These are phyloP conservation scores for Sphaerobolus stellatus DNA, from an alignment of 1,284 basidiomycete genomes.

Conservation along the genomic window DNA sequence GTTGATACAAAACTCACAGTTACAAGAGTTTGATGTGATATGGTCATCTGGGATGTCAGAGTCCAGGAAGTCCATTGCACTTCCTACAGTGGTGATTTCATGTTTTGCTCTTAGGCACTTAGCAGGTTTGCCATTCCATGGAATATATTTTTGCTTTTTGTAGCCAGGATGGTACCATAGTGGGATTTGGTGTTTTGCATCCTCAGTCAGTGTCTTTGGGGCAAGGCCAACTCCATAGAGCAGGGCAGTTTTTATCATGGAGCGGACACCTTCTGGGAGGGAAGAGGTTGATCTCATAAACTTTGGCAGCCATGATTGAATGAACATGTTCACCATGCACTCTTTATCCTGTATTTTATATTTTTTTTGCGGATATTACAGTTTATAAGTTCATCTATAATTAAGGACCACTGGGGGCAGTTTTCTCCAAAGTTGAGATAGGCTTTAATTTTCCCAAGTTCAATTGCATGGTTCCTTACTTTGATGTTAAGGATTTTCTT, in stretches of 20 bases:
- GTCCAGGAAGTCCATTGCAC: neutral
- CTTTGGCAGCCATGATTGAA: neutral
- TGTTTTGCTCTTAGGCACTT: neutral
- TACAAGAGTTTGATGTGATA: no score
- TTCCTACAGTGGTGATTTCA: neutral
- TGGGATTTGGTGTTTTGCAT: neutral
- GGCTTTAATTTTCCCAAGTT: conserved; percentile 9
- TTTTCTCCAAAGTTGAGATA: conserved; percentile 16
- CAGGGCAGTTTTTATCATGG: neutral
- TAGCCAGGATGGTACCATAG: neutral
- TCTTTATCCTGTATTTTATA: neutral
- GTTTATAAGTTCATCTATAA: conserved; percentile 20
- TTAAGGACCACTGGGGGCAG: conserved; percentile 23
- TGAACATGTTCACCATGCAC: neutral
- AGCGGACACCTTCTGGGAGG: neutral
- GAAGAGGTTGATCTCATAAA: neutral
- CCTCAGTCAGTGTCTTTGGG: neutral
- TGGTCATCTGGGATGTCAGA: no score
- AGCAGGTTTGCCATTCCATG: neutral
- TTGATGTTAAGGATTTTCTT: neutral
- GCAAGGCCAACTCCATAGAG: neutral
- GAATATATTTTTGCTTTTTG: neutral
- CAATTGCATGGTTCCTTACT: neutral
- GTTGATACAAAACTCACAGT: no score
- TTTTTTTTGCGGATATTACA: neutral